Evolutionary conservation across 305 asterid genomes (phyloP).

Genomic region (Nicotiana rustica): DNA sequence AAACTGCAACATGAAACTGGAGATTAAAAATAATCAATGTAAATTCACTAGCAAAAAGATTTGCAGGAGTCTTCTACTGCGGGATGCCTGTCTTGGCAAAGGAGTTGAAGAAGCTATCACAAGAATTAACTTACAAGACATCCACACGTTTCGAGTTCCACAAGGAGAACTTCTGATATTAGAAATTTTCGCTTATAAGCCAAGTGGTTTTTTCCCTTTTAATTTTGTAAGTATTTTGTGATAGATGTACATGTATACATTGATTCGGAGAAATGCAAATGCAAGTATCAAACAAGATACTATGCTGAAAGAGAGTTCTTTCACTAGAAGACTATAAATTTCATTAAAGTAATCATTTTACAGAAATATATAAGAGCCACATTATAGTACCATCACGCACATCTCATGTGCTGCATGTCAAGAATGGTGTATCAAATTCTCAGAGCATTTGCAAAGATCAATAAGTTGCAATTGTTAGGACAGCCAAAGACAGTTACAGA

Average conservation of each 20-base stretch:
- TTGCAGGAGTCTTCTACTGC: constrained; percentile 82
- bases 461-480: neutral
- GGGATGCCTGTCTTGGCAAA: constrained; percentile 86
- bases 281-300: constrained; percentile 17
- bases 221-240: constrained; percentile 17
- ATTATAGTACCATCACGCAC: neutral
- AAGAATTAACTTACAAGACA: constrained; percentile 74
- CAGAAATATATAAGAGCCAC: neutral
- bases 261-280: constrained; percentile 16
- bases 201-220: neutral
- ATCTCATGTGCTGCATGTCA: neutral
- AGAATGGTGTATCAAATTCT: neutral
- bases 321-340: neutral
- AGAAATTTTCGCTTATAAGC: constrained; percentile 27
- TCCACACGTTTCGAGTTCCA: constrained; percentile 89
- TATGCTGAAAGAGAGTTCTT: neutral
- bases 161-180: constrained; percentile 75
- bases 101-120: constrained; percentile 81
- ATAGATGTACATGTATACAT: neutral
- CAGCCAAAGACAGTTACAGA: neutral
- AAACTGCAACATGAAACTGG: constrained; percentile 3
- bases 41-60: neutral
- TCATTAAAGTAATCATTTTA: neutral
- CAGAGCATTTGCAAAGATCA: neutral
- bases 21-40: neutral